Conservation (phyloP, 75 land plant genomes). For the Pinus albicaulis region DNA sequence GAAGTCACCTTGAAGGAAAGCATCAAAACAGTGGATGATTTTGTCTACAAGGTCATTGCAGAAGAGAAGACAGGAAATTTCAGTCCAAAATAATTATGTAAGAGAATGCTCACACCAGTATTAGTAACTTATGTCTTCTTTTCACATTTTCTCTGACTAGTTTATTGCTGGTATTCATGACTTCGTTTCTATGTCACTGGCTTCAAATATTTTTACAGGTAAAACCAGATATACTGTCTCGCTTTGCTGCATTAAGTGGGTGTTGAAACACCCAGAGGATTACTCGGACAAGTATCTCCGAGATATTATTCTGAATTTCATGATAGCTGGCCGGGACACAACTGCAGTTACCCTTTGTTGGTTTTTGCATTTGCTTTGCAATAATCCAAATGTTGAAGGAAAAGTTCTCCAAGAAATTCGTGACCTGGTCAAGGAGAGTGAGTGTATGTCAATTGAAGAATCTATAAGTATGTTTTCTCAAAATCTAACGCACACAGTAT, state of each 20-base stretch:
- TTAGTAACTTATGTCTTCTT: background rate
- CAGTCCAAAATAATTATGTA: slow-evolving; percentile 8
- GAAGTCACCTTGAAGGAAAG: slow-evolving; percentile 45
- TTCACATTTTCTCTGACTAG: background rate
- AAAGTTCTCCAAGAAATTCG: slow-evolving; percentile 22
- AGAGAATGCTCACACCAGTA: background rate
- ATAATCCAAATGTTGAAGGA: slow-evolving; percentile 61
- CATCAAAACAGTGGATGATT: slow-evolving; percentile 35
- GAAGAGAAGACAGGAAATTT: slow-evolving; percentile 19
- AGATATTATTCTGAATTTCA: slow-evolving; percentile 66
- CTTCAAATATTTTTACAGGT: slow-evolving; percentile 5
- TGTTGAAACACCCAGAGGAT: slow-evolving; percentile 36
- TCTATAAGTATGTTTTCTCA: slow-evolving; percentile 3
- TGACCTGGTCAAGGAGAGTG: slow-evolving; percentile 3
- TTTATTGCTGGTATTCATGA: background rate
- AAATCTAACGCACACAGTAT: slow-evolving; percentile 1
- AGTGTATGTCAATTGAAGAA: background rate
- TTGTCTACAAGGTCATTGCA: slow-evolving; percentile 48
- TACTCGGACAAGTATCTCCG: slow-evolving; percentile 38
- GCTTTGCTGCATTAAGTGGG: slow-evolving; percentile 40
- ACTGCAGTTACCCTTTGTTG: slow-evolving; percentile 76
- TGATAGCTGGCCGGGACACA: slow-evolving; percentile 86
- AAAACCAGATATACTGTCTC: slow-evolving; percentile 69
- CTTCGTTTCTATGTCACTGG: background rate
- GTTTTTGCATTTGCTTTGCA: slow-evolving; percentile 75